Evolutionary conservation across 352 stramenopile genomes (phyloP).

Genomic region (Globisporangium iwayamae): DNA sequence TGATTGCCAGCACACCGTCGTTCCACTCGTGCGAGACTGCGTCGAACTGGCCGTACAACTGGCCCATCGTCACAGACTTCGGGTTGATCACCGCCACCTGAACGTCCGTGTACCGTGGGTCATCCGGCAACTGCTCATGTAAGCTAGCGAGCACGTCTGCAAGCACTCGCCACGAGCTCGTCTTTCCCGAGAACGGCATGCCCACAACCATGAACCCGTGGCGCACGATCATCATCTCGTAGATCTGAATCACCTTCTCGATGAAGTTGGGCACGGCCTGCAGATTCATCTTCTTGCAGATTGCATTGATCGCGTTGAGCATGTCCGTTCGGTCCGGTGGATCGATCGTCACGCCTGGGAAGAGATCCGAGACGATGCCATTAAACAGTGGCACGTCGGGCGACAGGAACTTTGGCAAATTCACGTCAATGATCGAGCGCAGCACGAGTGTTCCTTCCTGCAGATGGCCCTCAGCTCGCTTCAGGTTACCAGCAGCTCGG

Average conservation of each 20-base stretch:
- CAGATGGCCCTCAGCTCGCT: slow-evolving; percentile 71
- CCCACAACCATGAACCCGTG: slow-evolving; percentile 96
- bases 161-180: slow-evolving; percentile 86
- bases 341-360: slow-evolving; percentile 88
- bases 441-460: slow-evolving; percentile 89
- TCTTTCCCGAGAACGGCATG: slow-evolving; percentile 94
- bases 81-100: slow-evolving; percentile 89
- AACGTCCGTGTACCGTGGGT: slow-evolving; percentile 72
- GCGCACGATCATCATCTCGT: slow-evolving; percentile 96
- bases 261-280: slow-evolving; percentile 89
- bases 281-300: slow-evolving; percentile 82
- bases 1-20: slow-evolving; percentile 92
- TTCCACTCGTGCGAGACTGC: slow-evolving; percentile 94
- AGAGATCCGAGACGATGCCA: slow-evolving; percentile 92
- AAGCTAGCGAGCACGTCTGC: slow-evolving; percentile 85
- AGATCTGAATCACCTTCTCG: slow-evolving; percentile 94
- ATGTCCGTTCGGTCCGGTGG: slow-evolving; percentile 87
- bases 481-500: slow-evolving; percentile 90
- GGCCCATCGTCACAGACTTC: slow-evolving; percentile 92
- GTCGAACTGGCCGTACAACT: slow-evolving; percentile 94
- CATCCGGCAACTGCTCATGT: slow-evolving; percentile 61
- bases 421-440: slow-evolving; percentile 93
- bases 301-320: slow-evolving; percentile 70
- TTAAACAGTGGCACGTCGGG: slow-evolving; percentile 93
- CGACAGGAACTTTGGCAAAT: slow-evolving; percentile 92